Conservation (phyloP, 1,139 yeast genomes). For the Pichia kudriavzevii region DNA sequence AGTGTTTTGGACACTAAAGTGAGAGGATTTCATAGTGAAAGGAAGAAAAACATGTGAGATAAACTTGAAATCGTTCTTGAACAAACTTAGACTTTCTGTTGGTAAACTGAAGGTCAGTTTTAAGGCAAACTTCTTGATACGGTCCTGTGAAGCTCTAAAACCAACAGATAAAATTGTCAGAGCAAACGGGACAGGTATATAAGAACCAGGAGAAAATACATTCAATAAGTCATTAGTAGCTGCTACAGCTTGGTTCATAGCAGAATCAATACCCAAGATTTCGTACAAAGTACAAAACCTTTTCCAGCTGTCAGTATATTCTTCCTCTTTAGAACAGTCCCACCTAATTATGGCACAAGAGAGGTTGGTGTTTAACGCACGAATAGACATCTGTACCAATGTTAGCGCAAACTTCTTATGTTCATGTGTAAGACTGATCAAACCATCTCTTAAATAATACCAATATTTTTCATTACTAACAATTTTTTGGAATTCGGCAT, state of each 20-base stretch:
- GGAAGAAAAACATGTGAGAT: slow-evolving; percentile 52
- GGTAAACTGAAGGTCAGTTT: slow-evolving; percentile 51
- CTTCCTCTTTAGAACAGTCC: slow-evolving; percentile 29
- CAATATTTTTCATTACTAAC: slow-evolving; percentile 45
- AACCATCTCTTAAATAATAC: slow-evolving; percentile 48
- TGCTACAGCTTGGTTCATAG: slow-evolving; percentile 80
- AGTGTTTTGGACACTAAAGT: slow-evolving; percentile 37
- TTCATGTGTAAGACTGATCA: slow-evolving; percentile 55
- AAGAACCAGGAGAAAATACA: slow-evolving; percentile 44
- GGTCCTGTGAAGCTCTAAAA: slow-evolving; percentile 68
- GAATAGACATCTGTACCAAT: slow-evolving; percentile 55
- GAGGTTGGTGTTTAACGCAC: slow-evolving; percentile 35
- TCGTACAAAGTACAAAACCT: slow-evolving; percentile 69
- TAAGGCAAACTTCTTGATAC: slow-evolving; percentile 62
- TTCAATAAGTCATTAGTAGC: slow-evolving; percentile 58
- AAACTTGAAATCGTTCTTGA: slow-evolving; percentile 41
- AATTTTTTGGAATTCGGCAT: slow-evolving; percentile 29
- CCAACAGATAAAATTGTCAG: slow-evolving; percentile 69
- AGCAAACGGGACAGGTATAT: slow-evolving; percentile 63
- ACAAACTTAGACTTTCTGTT: slow-evolving; percentile 36
- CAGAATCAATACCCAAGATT: slow-evolving; percentile 76
- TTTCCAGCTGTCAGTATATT: slow-evolving; percentile 54
- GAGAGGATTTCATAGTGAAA: slow-evolving; percentile 56
- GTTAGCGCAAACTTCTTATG: slow-evolving; percentile 67
- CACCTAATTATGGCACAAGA: slow-evolving; percentile 41